A percentile compares a stretch with the other conserved stretches of the same genome.
These are phyloP conservation scores for Phyllosticta citriasiana DNA, from an alignment of 2,329 filamentous ascomycete species.

Conservation along the genomic window DNA sequence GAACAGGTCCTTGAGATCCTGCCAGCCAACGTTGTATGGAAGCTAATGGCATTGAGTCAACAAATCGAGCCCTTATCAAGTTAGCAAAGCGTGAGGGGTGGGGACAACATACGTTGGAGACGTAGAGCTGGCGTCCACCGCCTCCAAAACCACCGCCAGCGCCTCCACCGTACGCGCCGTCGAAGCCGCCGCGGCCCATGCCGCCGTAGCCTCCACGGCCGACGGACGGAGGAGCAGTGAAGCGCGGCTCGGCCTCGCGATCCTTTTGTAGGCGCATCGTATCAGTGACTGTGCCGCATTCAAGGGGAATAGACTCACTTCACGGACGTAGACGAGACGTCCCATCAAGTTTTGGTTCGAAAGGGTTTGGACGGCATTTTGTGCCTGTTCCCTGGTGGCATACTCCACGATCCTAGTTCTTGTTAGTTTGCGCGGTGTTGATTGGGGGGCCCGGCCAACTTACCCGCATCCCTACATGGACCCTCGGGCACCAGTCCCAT, in stretches of 20 bases:
- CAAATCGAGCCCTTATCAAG: slow-evolving; percentile 9
- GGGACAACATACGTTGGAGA: slow-evolving; percentile 83
- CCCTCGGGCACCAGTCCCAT: slow-evolving; percentile 76
- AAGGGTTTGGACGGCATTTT: slow-evolving; percentile 91
- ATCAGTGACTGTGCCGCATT: neutral
- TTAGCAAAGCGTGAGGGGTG: slow-evolving; percentile 11
- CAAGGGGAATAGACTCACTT: slow-evolving; percentile 47
- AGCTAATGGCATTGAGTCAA: slow-evolving; percentile 49
- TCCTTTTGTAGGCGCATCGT: slow-evolving; percentile 49
- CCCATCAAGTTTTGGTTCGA: slow-evolving; percentile 99
- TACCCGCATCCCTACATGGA: slow-evolving; percentile 99
- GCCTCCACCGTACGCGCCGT: slow-evolving; percentile 33
- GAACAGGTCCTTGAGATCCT: slow-evolving; percentile 97
- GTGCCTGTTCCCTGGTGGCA: slow-evolving; percentile 97
- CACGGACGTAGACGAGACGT: slow-evolving; percentile 93
- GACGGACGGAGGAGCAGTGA: slow-evolving; percentile 55
- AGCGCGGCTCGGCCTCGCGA: slow-evolving; percentile 94
- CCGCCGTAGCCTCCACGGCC: slow-evolving; percentile 42
- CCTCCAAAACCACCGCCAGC: slow-evolving; percentile 43
- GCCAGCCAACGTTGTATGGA: slow-evolving; percentile 95
- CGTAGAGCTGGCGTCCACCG: slow-evolving; percentile 83
- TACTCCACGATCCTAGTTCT: slow-evolving; percentile 93
- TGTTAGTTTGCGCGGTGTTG: slow-evolving; percentile 23
- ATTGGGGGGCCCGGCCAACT: slow-evolving; percentile 36
- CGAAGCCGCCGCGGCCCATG: slow-evolving; percentile 28